Percentiles rank a stretch among this genome's conserved stretches.
Evolutionary conservation across 2,329 filamentous ascomycete species (phyloP).

Genomic region (Peltaster fructicola): DNA sequence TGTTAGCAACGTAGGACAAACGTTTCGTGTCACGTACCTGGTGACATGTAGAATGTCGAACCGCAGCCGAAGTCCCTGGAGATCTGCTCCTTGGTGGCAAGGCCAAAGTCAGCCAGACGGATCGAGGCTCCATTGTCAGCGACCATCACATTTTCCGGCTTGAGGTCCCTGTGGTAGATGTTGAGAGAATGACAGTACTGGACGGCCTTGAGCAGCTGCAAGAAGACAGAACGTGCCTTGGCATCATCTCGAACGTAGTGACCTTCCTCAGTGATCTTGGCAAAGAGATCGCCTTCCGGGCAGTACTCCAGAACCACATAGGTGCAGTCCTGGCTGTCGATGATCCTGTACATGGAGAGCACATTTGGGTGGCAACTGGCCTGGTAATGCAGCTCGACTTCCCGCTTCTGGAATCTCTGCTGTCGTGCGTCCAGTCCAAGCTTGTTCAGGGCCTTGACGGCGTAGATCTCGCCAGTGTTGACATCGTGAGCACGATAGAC

Average conservation of each 20-base stretch:
- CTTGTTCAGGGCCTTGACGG: conserved; percentile 94
- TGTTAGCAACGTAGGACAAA: conserved; percentile 5
- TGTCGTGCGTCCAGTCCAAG: conserved; percentile 77
- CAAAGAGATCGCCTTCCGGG: conserved; percentile 89
- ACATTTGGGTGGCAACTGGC: conserved; percentile 85
- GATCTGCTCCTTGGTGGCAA: conserved; percentile 66
- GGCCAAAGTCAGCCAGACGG: conserved; percentile 92
- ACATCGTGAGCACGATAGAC: conserved; percentile 83
- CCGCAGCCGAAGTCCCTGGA: conserved; percentile 95
- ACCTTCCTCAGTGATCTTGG: conserved; percentile 89
- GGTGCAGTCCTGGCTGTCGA: conserved; percentile 81
- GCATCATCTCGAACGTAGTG: conserved; percentile 86
- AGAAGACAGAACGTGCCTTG: conserved; percentile 70
- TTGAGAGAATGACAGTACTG: conserved; percentile 83
- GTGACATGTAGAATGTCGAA: conserved; percentile 98
- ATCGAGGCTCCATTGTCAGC: conserved; percentile 75
- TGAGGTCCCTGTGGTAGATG: conserved; percentile 94
- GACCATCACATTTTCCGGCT: conserved; percentile 95
- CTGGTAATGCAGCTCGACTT: conserved; percentile 79
- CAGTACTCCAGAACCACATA: conserved; percentile 96
- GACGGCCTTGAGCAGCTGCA: conserved; percentile 92
- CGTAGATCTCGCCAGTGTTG: conserved; percentile 65
- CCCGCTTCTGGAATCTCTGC: conserved; percentile 74
- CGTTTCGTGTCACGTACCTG: conserved; percentile 44
- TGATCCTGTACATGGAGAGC: conserved; percentile 81